Evolutionary conservation across 2,329 filamentous ascomycete species (phyloP).

Genomic region (Nothophaeocryptopus gaeumannii): DNA sequence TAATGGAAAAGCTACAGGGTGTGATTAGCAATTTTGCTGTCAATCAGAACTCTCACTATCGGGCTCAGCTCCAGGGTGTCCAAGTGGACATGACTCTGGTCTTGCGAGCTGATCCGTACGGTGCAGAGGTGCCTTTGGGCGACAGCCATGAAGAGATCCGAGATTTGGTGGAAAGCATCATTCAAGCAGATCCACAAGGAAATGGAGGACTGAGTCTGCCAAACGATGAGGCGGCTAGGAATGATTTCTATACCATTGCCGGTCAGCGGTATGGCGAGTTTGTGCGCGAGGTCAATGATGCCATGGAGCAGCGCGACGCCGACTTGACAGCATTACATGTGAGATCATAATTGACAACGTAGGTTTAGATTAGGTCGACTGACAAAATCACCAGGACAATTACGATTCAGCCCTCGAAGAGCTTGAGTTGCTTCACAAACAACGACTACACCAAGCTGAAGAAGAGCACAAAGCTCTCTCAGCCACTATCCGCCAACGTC

Average conservation of each 20-base stretch:
- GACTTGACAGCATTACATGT: constrained; percentile 80
- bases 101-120: constrained; percentile 78
- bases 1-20: constrained; percentile 73
- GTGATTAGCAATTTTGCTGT: constrained; percentile 75
- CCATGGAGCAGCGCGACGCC: constrained; percentile 82
- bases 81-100: constrained; percentile 87
- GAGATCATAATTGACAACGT: constrained; percentile 33
- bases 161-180: constrained; percentile 52
- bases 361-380: background rate
- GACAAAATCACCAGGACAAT: constrained; percentile 48
- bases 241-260: constrained; percentile 63
- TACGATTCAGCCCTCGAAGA: constrained; percentile 56
- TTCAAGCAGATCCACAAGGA: constrained; percentile 22
- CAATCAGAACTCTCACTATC: constrained; percentile 79
- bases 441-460: constrained; percentile 60
- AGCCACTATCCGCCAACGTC: constrained; percentile 59
- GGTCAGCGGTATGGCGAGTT: constrained; percentile 84
- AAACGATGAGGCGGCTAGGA: constrained; percentile 56
- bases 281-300: constrained; percentile 79
- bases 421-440: constrained; percentile 56
- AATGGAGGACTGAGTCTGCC: constrained; percentile 38
- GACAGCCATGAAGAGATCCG: constrained; percentile 64
- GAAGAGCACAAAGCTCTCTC: constrained; percentile 61
- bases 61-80: constrained; percentile 85
- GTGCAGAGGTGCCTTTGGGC: constrained; percentile 62